Evolutionary conservation across 805 yeast genomes (phyloP).

Genomic region (Ogataea paradorogensis): DNA sequence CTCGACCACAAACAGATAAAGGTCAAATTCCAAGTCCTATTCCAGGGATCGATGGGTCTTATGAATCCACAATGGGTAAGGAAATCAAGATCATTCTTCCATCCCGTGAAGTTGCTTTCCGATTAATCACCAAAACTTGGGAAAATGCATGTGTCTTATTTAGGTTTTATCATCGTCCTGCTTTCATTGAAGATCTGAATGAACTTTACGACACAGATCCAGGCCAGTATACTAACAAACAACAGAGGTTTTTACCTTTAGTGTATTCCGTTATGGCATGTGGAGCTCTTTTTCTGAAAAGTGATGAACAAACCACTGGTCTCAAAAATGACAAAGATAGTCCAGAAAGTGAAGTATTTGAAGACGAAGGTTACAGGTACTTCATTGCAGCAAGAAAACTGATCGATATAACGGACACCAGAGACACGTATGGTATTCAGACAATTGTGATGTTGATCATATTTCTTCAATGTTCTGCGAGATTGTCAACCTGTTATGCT

Average conservation of each 20-base stretch:
- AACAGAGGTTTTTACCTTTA: constrained; percentile 71
- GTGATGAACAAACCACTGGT: constrained; percentile 37
- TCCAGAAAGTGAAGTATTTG: constrained; percentile 39
- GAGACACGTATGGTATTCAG: constrained; percentile 79
- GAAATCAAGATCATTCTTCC: constrained; percentile 73
- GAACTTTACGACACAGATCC: constrained; percentile 77
- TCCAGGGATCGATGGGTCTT: constrained; percentile 37
- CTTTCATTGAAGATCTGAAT: constrained; percentile 70
- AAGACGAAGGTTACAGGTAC: constrained; percentile 77
- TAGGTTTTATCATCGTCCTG: constrained; percentile 82
- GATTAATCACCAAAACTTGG: constrained; percentile 76
- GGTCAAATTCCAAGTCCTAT: constrained; percentile 16
- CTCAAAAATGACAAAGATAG: constrained; percentile 25
- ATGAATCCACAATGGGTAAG: constrained; percentile 37
- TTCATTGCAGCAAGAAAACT: constrained; percentile 77
- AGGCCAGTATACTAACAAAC: constrained; percentile 64
- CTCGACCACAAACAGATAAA: neutral
- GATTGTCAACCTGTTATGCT: constrained; percentile 82
- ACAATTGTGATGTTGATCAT: constrained; percentile 83
- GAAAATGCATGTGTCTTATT: constrained; percentile 81
- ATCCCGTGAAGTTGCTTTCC: constrained; percentile 66
- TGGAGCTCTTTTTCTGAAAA: constrained; percentile 73
- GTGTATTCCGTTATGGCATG: constrained; percentile 86
- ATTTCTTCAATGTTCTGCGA: constrained; percentile 84
- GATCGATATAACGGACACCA: constrained; percentile 79